Conservation (phyloP, 2,329 filamentous ascomycete species). For the Ceratocystis cacaofunesta region DNA sequence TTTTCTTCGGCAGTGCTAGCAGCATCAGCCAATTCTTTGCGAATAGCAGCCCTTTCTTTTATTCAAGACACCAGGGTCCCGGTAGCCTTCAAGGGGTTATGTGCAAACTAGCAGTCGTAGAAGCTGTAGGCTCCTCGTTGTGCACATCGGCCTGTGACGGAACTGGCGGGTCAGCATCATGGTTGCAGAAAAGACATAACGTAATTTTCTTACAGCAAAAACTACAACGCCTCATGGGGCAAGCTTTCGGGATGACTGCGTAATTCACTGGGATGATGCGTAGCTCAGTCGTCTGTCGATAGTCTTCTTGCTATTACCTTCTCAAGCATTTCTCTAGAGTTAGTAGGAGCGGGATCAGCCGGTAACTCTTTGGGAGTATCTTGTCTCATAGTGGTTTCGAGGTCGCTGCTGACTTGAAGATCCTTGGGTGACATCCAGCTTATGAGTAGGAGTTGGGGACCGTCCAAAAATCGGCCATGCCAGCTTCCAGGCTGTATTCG, state of each 20-base stretch:
- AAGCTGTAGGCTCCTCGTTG: conserved; percentile 28
- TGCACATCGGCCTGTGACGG: conserved; percentile 4
- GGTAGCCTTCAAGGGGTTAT: conserved; percentile 28
- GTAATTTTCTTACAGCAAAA: conserved; percentile 23
- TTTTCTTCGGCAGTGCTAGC: conserved; percentile 29
- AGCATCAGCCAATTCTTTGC: conserved; percentile 33
- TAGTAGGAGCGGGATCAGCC: too few species aligned
- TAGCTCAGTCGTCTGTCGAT: too few species aligned
- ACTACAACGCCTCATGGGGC: conserved; percentile 30
- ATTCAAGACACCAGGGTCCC: conserved; percentile 11
- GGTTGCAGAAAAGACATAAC: background rate
- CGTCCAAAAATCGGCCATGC: too few species aligned
- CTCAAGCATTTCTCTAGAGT: too few species aligned
- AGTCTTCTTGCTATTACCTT: too few species aligned
- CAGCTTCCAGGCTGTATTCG: too few species aligned
- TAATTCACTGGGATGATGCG: too few species aligned
- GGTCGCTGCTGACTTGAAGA: too few species aligned
- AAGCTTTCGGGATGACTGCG: conserved; percentile 26
- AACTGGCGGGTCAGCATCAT: background rate
- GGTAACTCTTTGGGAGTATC: too few species aligned
- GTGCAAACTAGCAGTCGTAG: conserved; percentile 29
- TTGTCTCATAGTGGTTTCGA: too few species aligned
- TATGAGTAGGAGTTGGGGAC: too few species aligned
- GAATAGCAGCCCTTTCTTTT: conserved; percentile 32
- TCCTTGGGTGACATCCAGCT: too few species aligned